A percentile compares a stretch with the other conserved stretches of the same genome.
Conservation (phyloP, 805 yeast species). For the Sugiyamaella mastotermitis region DNA sequence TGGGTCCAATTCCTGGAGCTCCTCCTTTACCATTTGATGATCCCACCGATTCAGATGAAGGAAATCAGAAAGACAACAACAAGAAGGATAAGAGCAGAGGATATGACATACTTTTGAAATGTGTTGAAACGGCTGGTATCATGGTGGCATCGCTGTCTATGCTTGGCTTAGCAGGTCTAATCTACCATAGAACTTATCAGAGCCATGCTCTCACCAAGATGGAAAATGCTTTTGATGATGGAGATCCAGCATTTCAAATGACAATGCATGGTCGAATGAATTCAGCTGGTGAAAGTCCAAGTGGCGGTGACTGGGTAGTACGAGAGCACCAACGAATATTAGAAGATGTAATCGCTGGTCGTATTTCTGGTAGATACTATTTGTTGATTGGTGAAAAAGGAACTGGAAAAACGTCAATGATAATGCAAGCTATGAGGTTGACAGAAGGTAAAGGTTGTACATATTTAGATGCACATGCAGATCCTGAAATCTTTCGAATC, state of each 20-base stretch:
- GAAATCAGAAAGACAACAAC: neutral
- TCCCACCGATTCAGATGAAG: neutral
- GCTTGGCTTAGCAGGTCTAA: constrained; percentile 64
- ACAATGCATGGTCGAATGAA: constrained; percentile 39
- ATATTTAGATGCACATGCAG: constrained; percentile 76
- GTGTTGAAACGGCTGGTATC: constrained; percentile 58
- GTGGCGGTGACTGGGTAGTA: constrained; percentile 44
- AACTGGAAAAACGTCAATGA: constrained; percentile 75
- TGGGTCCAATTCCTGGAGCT: neutral
- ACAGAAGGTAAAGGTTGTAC: constrained; percentile 60
- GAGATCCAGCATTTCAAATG: constrained; percentile 58
- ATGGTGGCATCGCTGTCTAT: constrained; percentile 64
- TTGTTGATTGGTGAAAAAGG: constrained; percentile 79
- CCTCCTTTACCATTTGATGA: constrained; percentile 2
- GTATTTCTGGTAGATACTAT: constrained; percentile 61
- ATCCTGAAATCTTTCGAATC: constrained; percentile 74
- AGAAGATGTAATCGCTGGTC: constrained; percentile 61
- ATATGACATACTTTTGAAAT: constrained; percentile 13
- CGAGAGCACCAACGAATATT: constrained; percentile 61
- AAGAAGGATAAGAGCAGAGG: neutral
- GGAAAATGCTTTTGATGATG: constrained; percentile 57
- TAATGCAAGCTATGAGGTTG: constrained; percentile 63
- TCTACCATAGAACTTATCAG: constrained; percentile 60
- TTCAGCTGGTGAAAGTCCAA: constrained; percentile 13
- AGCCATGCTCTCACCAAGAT: constrained; percentile 58